These are phyloP conservation scores for Herpomyces periplanetae DNA, from an alignment of 2,329 filamentous ascomycete genomes.

Conservation along the genomic window DNA sequence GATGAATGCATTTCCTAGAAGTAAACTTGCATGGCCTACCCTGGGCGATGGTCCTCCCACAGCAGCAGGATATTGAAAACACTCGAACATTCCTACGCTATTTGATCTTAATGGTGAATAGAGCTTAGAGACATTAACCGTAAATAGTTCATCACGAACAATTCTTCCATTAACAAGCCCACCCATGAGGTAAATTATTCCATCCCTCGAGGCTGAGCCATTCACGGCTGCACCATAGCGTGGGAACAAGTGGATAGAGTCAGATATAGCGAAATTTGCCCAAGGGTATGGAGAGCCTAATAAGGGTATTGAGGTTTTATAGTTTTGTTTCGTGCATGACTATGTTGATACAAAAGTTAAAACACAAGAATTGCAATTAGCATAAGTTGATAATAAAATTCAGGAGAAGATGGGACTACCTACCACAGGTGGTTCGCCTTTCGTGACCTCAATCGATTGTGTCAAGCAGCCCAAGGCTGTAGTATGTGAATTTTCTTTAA, in stretches of 20 bases:
- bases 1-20: conserved; percentile 94
- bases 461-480: no score
- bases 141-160: conserved; percentile 87
- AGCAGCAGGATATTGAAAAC: conserved; percentile 57
- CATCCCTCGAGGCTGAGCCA: conserved; percentile 63
- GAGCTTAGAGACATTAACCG: conserved; percentile 83
- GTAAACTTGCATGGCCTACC: conserved; percentile 64
- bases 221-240: conserved; percentile 93
- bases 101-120: no score
- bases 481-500: no score
- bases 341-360: no score
- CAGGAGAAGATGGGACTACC: no score
- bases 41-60: conserved; percentile 81
- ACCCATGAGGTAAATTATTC: conserved; percentile 89
- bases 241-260: conserved; percentile 61
- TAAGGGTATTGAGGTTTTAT: no score
- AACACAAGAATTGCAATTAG: no score
- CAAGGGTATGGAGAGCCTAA: no score
- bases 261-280: conserved; percentile 47
- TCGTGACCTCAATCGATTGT: no score
- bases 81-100: conserved; percentile 40
- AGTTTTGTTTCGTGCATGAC: no score
- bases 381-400: no score
- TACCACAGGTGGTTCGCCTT: no score
- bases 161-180: conserved; percentile 76